Evolutionary conservation across 169 alveolate genomes (phyloP).

Genomic region (Plasmodium blacklocki): DNA sequence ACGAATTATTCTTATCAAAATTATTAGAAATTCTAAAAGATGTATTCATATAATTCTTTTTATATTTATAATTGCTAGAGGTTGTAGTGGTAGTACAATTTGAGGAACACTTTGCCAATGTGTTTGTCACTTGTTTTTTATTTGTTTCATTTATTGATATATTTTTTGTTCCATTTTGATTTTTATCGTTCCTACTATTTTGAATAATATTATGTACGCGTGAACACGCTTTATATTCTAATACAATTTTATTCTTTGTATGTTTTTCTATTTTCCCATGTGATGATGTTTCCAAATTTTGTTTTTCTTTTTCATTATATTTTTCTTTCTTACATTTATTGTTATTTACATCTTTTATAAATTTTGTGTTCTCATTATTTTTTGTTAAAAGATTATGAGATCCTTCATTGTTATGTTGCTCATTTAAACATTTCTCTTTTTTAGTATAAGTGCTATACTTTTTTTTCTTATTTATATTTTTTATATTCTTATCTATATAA

Average conservation of each 20-base stretch:
- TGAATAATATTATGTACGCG: not conserved
- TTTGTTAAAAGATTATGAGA: too few species aligned
- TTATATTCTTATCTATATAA: too few species aligned
- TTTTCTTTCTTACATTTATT: not conserved
- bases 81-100: constrained; percentile 21
- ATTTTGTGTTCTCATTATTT: constrained; percentile 2
- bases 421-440: too few species aligned
- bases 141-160: not conserved
- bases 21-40: not conserved
- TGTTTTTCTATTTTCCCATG: constrained; percentile 8
- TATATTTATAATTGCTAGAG: constrained; percentile 20
- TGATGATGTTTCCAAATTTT: not conserved
- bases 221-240: constrained; percentile 1
- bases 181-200: not conserved
- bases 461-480: too few species aligned
- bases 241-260: constrained; percentile 4
- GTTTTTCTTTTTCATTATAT: not conserved
- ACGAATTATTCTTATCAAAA: not conserved
- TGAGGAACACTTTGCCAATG: constrained; percentile 2
- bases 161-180: not conserved
- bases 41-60: constrained; percentile 9
- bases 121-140: too few species aligned
- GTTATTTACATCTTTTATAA: constrained; percentile 19
- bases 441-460: too few species aligned
- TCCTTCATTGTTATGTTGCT: too few species aligned